Evolutionary conservation across 2,329 filamentous ascomycete genomes (phyloP), one percentile per base, ranked within the genome.

Genomic region (Ophiostoma sp.): DNA sequence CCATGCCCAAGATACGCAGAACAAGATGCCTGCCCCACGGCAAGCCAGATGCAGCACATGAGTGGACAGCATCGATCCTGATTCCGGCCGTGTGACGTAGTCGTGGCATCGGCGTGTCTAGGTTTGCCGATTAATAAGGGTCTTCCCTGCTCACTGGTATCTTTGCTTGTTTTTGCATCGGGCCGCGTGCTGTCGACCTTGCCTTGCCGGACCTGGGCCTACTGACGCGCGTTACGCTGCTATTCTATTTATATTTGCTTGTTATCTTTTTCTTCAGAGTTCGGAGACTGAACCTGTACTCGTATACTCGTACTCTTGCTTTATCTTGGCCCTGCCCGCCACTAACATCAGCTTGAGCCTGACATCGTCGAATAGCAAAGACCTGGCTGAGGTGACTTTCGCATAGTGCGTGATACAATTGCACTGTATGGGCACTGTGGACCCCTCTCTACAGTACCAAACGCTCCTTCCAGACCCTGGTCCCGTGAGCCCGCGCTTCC

Each of bases 401-500:
- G 7, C 3, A 49, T n/a, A 1, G 47, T 49, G 47, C 12, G 47
- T 18, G 5, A 3, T 16, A 18, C 6, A 11, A 4, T 12, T 12
- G 27, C 27, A 60, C 40, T 1, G 60, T 63, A 41, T 18, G 8
- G 2, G n/a, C 58, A 62, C 38, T 62, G 58, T 62, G 41, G 5
- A 14, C 27, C 47, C 14, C 47, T 5, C 65, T 58, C 40, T 47
- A 36, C 27, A 27, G 27, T 27, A 27, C 27, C 27, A 27, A 27
- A 27, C 27, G 27, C 27, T 27, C 27, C 27, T 27, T 27, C 27
- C 27, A 6, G 3, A 12, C 45, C 16, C 58, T 42, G 68, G 68
- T 69, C 70, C 67, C 70, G 70, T 71, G 70, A 69, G 64, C 55
- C 70, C 70, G 70, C 70, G 70, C 64, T 49, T 52, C 55, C 16